Evolutionary conservation across 106 monocot species (phyloP).

Genomic region (Gastrodia elata): DNA sequence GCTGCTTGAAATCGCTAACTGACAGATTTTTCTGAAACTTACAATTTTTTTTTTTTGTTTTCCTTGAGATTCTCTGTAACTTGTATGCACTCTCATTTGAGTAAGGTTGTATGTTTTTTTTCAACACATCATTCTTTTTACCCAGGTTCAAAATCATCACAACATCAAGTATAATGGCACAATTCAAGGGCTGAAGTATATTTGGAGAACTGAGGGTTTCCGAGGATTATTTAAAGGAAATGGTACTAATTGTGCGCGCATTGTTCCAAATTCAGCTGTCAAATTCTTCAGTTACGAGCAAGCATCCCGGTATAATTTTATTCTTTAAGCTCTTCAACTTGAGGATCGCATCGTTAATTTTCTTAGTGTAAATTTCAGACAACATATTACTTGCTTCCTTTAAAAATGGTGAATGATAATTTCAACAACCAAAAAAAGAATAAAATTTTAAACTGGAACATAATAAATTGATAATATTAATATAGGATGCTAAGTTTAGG

Average conservation of each 20-base stretch:
- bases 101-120: not conserved
- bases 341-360: not conserved
- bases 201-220: slow-evolving; percentile 60
- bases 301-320: slow-evolving; percentile 40
- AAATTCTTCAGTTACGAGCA: slow-evolving; percentile 73
- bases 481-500: not conserved
- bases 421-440: not conserved
- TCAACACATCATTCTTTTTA: not conserved
- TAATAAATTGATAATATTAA: not conserved
- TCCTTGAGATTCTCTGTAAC: not conserved
- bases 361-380: not conserved
- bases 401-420: not conserved
- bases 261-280: slow-evolving; percentile 67
- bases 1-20: not conserved
- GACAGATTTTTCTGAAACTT: not conserved
- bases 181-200: slow-evolving; percentile 61
- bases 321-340: slow-evolving; percentile 2
- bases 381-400: not conserved
- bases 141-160: slow-evolving; percentile 57
- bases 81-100: not conserved
- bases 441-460: not conserved
- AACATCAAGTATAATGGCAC: slow-evolving; percentile 64
- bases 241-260: slow-evolving; percentile 68
- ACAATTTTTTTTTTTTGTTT: not conserved
- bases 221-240: slow-evolving; percentile 68